Evolutionary conservation across 129 eudicot species (phyloP).

Genomic region (Centella asiatica): DNA sequence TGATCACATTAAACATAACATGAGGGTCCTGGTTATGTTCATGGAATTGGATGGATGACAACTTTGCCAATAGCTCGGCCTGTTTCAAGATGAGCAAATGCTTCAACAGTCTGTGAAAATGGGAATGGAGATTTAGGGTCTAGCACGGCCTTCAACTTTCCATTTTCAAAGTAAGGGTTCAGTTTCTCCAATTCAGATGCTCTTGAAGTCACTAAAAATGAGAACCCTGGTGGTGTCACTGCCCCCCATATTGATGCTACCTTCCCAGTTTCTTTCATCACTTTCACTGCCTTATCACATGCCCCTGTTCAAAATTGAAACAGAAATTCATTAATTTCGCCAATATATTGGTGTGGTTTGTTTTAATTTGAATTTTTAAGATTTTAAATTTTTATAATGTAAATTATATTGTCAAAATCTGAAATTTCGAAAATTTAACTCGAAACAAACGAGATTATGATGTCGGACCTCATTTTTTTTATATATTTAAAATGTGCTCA

Average conservation of each 20-base stretch:
- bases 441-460: too few species aligned
- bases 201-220: conserved; percentile 53
- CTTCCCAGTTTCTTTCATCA: conserved; percentile 68
- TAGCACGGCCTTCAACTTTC: conserved; percentile 63
- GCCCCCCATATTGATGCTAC: conserved; percentile 57
- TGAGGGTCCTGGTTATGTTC: not conserved
- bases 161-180: conserved; percentile 64
- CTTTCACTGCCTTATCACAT: conserved; percentile 70
- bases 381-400: too few species aligned
- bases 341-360: too few species aligned
- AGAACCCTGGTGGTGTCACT: conserved; percentile 60
- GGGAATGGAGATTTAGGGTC: conserved; percentile 83
- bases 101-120: conserved; percentile 61
- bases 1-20: not conserved
- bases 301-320: conserved; percentile 71
- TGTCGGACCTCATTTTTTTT: too few species aligned
- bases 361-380: too few species aligned
- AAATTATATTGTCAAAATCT: too few species aligned
- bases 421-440: too few species aligned
- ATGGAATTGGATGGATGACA: conserved; percentile 72
- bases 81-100: conserved; percentile 72
- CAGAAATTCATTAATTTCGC: too few species aligned
- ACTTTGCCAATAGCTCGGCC: conserved; percentile 76
- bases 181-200: conserved; percentile 64
- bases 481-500: too few species aligned